Conservation (phyloP, 139 green algal genomes). For the Closterium sp. region DNA sequence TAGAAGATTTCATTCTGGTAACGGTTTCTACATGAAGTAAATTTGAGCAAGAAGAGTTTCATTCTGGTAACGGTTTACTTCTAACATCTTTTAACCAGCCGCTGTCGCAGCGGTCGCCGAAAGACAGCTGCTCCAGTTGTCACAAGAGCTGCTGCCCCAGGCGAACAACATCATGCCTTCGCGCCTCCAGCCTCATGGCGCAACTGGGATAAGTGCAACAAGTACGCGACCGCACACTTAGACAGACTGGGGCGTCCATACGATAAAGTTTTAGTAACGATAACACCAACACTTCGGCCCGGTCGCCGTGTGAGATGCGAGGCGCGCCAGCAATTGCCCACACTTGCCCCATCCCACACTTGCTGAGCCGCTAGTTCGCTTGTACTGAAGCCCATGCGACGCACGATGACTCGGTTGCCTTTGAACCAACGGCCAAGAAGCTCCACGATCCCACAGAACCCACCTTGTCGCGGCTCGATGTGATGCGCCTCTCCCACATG, state of each 20-base stretch:
- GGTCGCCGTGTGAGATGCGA: not conserved
- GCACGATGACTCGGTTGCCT: too few species aligned
- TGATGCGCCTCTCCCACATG: not conserved
- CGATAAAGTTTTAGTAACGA: too few species aligned
- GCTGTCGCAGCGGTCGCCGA: too few species aligned
- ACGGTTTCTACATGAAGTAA: too few species aligned
- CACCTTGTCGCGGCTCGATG: not conserved
- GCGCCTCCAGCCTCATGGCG: not conserved
- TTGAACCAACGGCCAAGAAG: not conserved
- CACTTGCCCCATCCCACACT: not conserved
- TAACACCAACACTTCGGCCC: not conserved
- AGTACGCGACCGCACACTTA: not conserved
- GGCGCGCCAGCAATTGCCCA: not conserved
- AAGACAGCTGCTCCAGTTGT: too few species aligned
- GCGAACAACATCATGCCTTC: too few species aligned
- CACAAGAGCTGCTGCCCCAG: too few species aligned
- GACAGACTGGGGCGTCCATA: not conserved
- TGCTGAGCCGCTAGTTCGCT: not conserved
- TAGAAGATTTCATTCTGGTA: too few species aligned
- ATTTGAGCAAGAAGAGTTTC: too few species aligned
- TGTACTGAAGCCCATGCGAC: not conserved
- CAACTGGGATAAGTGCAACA: not conserved
- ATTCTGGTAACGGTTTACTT: too few species aligned
- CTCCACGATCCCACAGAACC: not conserved
- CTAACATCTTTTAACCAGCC: too few species aligned